Evolutionary conservation across 176 grass and related monocot species (phyloP), one percentile per base, ranked within the genome.

Genomic region (Echinochloa phyllopogon): DNA sequence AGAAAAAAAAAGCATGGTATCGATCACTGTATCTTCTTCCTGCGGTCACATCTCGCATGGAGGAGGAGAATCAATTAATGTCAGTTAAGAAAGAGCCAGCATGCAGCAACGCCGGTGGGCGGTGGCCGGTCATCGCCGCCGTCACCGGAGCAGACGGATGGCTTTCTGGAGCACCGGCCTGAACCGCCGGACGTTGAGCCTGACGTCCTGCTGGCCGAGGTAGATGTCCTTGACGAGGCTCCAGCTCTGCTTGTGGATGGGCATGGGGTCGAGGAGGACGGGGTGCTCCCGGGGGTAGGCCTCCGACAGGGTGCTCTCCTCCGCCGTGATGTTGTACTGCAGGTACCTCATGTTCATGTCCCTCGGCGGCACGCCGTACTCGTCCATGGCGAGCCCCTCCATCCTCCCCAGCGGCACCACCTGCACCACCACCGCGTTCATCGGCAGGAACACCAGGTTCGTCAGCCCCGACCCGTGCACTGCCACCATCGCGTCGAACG

Each of bases 401-500:
- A 94, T 86, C 45, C 90, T 36, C 8, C 92, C 94, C 61, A 94
- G 81, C 18, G 94, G 94, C 78, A 97, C 94, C 76, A 97, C 90
- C 86, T 97, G 92, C 39, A 97, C 37, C 38, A 97, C 79, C 65
- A 94, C 86, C 12, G 94, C 90, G 78, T 94, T 94, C 81, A 85
- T 87, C 21, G 94, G 94, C 42, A 97, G 86, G 77, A 97, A 97
- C 78, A 89, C 47, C 74, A 92, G 87, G 85, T 92, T 97, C 11
- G 94, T 97, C 18, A 97, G 90, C 61, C 92, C 92, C 0, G 94
- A 90, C 8, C 94, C 94, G 60, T 97, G 94, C 85, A 97, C 94
- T 14, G 89, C 94, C 64, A 97, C 3, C 89, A 97, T 82, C 44
- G 57, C 88, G 82, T 97, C 94, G 49, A 86, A 89, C 1, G 87